Base-by-base conservation (phyloP, 2,329 filamentous ascomycete genomes). In the Pseudogymnoascus sp. region DNA sequence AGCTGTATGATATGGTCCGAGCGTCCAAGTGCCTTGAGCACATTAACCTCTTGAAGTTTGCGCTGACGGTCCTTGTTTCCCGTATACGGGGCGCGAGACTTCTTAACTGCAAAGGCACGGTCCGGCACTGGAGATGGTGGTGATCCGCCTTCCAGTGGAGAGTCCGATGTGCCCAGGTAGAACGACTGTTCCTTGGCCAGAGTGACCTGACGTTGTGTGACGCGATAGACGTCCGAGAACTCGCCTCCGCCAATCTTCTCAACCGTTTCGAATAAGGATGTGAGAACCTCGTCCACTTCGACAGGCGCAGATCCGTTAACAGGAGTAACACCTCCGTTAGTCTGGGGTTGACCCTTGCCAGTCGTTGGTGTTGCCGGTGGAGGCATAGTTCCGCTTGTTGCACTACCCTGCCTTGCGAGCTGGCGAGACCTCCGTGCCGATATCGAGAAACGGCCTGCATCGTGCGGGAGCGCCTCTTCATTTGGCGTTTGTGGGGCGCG, bases 221-320 rank as follows among this genome's bases (percentile, higher is more conserved):
- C 93, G 37, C 89, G 86, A 74, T 91, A 99, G 0, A 99, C 95
- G 63, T 89, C 85, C 0, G 95, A 98, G 72, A 99, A 99, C 73
- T 97, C 93, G 64, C 95, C 95, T 65, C 88, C 88, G 59, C 93
- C 93, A 67, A 93, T 83, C 64, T 88, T 82, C 69, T 91, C 89
- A 11, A 96, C 89, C 65, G 88, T 89, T 62, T 89, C 86, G 72
- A 99, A 99, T 62, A 89, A 86, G 3, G 85, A 83, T 11, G 84
- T 85, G 61, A 97, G 78, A 61, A 84, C 85, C 22, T 86, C 84
- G 71, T 98, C 93, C 14, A 93, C 82, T 65, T 96, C 87, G 53
- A 85, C 84, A 35, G 84, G 83, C n/a, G 84, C 84, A 63, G 88
- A 84, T 6, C 83, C 84, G 68, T 90, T 88, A 62, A 92, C 81